Conservation (phyloP, 2,329 filamentous ascomycete species). For the Paecilomyces dactylethromorphus region DNA sequence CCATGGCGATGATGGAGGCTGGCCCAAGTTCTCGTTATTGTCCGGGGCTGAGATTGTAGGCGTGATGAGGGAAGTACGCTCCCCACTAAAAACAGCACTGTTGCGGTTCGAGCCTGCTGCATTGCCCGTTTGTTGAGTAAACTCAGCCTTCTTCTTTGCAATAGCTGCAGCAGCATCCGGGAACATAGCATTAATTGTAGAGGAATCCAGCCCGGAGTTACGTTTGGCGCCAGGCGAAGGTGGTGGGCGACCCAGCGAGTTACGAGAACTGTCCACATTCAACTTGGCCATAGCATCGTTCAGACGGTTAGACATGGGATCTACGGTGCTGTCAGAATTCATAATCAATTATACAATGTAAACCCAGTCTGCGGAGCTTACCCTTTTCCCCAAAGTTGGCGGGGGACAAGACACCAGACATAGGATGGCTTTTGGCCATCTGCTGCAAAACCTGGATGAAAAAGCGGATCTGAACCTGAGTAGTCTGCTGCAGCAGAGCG, state of each 20-base stretch:
- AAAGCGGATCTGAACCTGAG: conserved; percentile 97
- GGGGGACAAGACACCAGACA: conserved; percentile 91
- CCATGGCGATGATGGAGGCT: conserved; percentile 77
- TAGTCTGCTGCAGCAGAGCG: conserved; percentile 93
- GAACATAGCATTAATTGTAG: conserved; percentile 97
- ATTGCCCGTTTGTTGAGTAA: conserved; percentile 89
- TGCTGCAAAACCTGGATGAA: conserved; percentile 98
- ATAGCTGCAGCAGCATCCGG: conserved; percentile 98
- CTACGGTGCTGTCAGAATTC: conserved; percentile 42
- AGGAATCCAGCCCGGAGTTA: conserved; percentile 87
- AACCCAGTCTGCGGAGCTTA: conserved; percentile 34
- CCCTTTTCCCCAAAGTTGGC: conserved; percentile 92
- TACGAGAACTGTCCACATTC: conserved; percentile 77
- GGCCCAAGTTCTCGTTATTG: conserved; percentile 53
- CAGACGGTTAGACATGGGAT: conserved; percentile 93
- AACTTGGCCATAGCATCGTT: conserved; percentile 96
- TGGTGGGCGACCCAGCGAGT: conserved; percentile 75
- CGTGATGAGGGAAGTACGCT: conserved; percentile 66
- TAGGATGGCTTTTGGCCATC: conserved; percentile 97
- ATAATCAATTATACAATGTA: not conserved
- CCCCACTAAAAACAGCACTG: conserved; percentile 66
- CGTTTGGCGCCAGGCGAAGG: conserved; percentile 75
- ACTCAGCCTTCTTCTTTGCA: conserved; percentile 95
- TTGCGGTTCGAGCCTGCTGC: conserved; percentile 88
- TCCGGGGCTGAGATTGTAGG: conserved; percentile 69